Base-by-base conservation (phyloP, 2,329 filamentous ascomycete species). In the Lachnellula subtilissima region DNA sequence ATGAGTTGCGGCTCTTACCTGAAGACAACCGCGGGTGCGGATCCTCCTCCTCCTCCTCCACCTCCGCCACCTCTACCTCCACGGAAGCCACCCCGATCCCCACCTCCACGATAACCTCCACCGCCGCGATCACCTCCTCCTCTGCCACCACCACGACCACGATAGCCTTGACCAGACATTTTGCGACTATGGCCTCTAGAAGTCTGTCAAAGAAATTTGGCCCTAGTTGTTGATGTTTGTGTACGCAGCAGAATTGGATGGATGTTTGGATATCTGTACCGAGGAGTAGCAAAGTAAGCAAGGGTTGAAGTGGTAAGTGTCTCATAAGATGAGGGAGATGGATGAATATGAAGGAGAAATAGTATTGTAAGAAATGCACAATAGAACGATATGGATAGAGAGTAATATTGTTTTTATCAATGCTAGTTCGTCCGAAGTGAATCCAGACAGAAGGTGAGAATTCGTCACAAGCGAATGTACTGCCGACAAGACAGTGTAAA, bases 11-110 rank as follows among this genome's bases (percentile, higher is more conserved):
- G 50, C 15, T 14, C 63, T 60, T 60, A 65, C 68, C 50, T 61
- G 59, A 67, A 66, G 19, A 67, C 62, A 39, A 61, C 39, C 15
- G 48, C 58, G 17, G 47, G 47, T 43, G 46, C 37, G 11, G 67
- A 65, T 17, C 64, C 63, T 47, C 68, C 63, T 25, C 68, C 63
- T 25, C 65, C 61, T 28, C 67, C 60, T 37, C 67, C 65, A 35
- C 68, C 61, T 48, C 67, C 61, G 23, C 69, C 69, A 47, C 67
- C 64, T 46, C 69, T 60, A 37, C 67, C 63, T 19, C 68, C 64
- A 40, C 52, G 42, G 5, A 47, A 49, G 11, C 64, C 65, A 32
- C 64, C 64, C 51, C 64, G 56, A 17, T 59, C 53, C 50, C 59
- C 45, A 42, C 64, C 54, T 39, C 68, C 66, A 35, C 69, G 61